Conservation (phyloP, 345 rosid species). For the Eucalyptus curtisii region DNA sequence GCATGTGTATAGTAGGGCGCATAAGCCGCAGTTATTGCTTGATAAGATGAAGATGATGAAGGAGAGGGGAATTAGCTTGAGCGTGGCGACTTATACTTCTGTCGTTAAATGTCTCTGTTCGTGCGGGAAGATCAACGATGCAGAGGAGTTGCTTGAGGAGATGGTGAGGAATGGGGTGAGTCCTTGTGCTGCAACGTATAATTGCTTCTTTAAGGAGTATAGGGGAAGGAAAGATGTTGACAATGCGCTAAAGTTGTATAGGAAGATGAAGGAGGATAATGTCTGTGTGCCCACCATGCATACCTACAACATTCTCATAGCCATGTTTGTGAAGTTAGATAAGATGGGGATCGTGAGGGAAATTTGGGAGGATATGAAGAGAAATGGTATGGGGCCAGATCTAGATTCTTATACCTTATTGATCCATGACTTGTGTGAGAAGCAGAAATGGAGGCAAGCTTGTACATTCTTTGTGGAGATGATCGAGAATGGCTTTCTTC, state of each 20-base stretch:
- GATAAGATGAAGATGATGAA: slow-evolving; percentile 69
- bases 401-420: slow-evolving; percentile 70
- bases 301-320: slow-evolving; percentile 53
- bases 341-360: slow-evolving; percentile 41
- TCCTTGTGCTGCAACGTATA: slow-evolving; percentile 54
- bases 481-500: slow-evolving; percentile 84
- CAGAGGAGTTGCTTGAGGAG: slow-evolving; percentile 49
- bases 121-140: slow-evolving; percentile 59
- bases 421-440: slow-evolving; percentile 60
- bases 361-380: slow-evolving; percentile 69
- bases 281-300: slow-evolving; percentile 33
- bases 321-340: slow-evolving; percentile 45
- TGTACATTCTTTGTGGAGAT: slow-evolving; percentile 75
- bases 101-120: slow-evolving; percentile 78
- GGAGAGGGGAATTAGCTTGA: slow-evolving; percentile 50
- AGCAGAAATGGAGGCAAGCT: slow-evolving; percentile 65
- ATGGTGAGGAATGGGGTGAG: slow-evolving; percentile 51
- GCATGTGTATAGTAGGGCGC: slow-evolving; percentile 76
- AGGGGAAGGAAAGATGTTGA: slow-evolving; percentile 60
- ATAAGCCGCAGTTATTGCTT: slow-evolving; percentile 57
- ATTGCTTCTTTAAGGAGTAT: slow-evolving; percentile 88
- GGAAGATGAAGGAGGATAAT: slow-evolving; percentile 50
- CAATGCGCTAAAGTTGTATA: slow-evolving; percentile 54
- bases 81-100: slow-evolving; percentile 55
- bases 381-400: slow-evolving; percentile 48